phyloP scores from a whole-genome alignment of 2,329 filamentous ascomycete genomes.

The Parastagonospora avenae region DNA sequence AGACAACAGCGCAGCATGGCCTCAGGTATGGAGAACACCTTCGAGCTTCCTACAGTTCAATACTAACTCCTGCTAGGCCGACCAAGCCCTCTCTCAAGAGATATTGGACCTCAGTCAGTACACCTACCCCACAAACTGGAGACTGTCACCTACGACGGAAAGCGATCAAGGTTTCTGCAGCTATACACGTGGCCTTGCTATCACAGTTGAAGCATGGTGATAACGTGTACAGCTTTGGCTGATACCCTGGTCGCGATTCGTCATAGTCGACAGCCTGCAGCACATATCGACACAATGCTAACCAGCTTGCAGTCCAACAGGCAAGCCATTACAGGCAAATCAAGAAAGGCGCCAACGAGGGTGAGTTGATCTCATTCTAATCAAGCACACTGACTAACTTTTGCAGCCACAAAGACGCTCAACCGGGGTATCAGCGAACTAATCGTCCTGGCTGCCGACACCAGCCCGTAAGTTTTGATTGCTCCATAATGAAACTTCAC shows the following conservation, averaged over 20 bases:
- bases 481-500: not conserved
- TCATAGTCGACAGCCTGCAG: too few species aligned
- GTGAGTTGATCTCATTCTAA: not conserved
- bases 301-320: too few species aligned
- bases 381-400: constrained; percentile 44
- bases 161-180: too few species aligned
- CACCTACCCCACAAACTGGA: too few species aligned
- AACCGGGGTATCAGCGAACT: constrained; percentile 91
- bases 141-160: too few species aligned
- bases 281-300: too few species aligned
- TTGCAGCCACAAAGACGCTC: constrained; percentile 78
- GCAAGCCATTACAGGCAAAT: constrained; percentile 39
- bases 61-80: constrained; percentile 28
- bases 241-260: too few species aligned
- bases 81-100: constrained; percentile 56
- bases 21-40: too few species aligned
- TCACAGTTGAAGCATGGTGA: too few species aligned
- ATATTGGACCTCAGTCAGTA: constrained; percentile 49
- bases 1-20: constrained; percentile 42
- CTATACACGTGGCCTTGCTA: too few species aligned
- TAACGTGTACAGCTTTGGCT: too few species aligned
- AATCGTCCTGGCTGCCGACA: constrained; percentile 82
- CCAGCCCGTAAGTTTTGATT: constrained; percentile 39
- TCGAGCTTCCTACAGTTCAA: too few species aligned
- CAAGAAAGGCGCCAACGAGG: constrained; percentile 59